Evolutionary conservation across 225 moss, liverwort and hornwort genomes (phyloP), one percentile per base, ranked within the genome.

Genomic region (Sphagnum tenellum): DNA sequence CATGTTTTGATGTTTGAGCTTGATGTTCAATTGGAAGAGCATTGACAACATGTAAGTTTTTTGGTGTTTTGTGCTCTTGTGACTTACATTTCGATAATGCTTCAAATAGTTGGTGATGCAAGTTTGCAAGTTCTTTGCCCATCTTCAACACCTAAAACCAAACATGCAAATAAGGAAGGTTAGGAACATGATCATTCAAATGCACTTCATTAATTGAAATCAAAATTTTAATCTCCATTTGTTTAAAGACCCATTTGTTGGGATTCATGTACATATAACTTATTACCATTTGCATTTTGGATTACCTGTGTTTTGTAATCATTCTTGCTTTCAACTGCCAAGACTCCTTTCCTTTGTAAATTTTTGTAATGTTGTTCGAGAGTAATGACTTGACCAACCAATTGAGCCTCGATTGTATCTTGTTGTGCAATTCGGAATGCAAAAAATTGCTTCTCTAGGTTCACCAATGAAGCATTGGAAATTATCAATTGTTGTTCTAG

Each of bases 301-400:
- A 9, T 4, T 75, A 79, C 86, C 82, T 86, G 86, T 9, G 69
- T 66, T 71, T 77, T 86, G 72, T 77, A 86, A 64, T 86, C 77
- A 66, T 77, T 71, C 71, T 82, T 69, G 5, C 79, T 77, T 54
- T 76, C 64, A 8, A 77, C 51, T 4, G 76, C 78, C 55, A 70
- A 64, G 58, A 79, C 79, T 11, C 58, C 60, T 61, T 77, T 86
- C 44, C 65, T 74, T 44, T 86, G 79, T 64, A 82, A 66, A 66
- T 71, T 79, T 46, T 65, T 66, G 68, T 82, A 86, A 29, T 82
- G 76, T 57, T 82, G 82, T 53, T 86, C 76, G 55, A 82, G 56
- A 49, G 68, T 76, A 59, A 82, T 55, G 29, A 77, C 69, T 72
- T 82, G 77, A 44, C 72, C 73, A 46, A 77, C 64, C 46, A 86